phyloP scores from a whole-genome alignment of 2,329 filamentous ascomycete genomes.

The Hymenoscyphus infarciens region DNA sequence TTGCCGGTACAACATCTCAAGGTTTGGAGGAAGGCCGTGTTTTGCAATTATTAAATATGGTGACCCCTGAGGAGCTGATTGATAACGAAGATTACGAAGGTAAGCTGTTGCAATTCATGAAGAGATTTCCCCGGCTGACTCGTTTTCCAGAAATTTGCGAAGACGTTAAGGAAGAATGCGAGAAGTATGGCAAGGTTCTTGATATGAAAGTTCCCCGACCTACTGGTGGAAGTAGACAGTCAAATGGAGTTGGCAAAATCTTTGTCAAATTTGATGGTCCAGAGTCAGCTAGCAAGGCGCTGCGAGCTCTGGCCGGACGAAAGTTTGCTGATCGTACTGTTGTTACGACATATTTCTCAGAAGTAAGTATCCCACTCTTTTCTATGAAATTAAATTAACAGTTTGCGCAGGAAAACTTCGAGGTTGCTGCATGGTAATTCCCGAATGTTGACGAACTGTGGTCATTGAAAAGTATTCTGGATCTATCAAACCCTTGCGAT shows the following conservation, averaged over 20 bases:
- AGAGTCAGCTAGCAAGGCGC: slow-evolving; percentile 76
- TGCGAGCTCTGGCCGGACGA: slow-evolving; percentile 85
- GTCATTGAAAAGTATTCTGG: background rate
- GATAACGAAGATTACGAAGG: slow-evolving; percentile 95
- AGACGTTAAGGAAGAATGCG: slow-evolving; percentile 88
- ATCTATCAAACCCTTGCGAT: background rate
- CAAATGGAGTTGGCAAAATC: slow-evolving; percentile 92
- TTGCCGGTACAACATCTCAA: slow-evolving; percentile 80
- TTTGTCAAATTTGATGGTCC: slow-evolving; percentile 86
- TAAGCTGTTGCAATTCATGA: slow-evolving; percentile 39
- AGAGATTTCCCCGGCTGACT: slow-evolving; percentile 36
- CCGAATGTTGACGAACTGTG: background rate
- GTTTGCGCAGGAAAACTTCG: slow-evolving; percentile 76
- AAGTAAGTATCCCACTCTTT: slow-evolving; percentile 51
- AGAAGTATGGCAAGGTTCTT: slow-evolving; percentile 80
- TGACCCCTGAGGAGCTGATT: slow-evolving; percentile 90
- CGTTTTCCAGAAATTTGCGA: slow-evolving; percentile 78
- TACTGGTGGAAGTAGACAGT: slow-evolving; percentile 75
- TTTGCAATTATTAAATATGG: slow-evolving; percentile 95
- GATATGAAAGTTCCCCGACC: slow-evolving; percentile 94
- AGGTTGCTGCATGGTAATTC: slow-evolving; percentile 44
- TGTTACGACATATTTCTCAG: slow-evolving; percentile 92
- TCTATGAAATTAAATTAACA: slow-evolving; percentile 33
- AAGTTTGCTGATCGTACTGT: slow-evolving; percentile 97
- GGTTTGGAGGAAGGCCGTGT: slow-evolving; percentile 80